Conservation (phyloP, 371 early-diverging fungal species). For the Apophysomyces variabilis region DNA sequence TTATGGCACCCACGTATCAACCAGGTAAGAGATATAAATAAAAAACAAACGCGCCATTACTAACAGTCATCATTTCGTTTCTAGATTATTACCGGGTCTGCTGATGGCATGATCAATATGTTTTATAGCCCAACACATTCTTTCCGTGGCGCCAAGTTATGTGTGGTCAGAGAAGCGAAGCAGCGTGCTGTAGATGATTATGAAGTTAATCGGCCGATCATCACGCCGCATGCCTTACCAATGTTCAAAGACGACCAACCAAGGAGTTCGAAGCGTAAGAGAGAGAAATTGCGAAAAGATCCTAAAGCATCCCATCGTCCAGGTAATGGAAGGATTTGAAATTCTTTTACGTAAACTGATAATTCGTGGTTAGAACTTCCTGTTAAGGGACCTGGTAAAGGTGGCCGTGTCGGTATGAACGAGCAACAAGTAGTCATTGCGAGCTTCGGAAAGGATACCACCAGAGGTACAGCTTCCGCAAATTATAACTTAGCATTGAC, state of each 20-base stretch:
- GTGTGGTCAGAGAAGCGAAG: slow-evolving; percentile 70
- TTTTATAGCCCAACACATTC: slow-evolving; percentile 80
- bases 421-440: slow-evolving; percentile 86
- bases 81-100: slow-evolving; percentile 77
- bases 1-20: slow-evolving; percentile 90
- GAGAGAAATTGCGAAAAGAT: slow-evolving; percentile 78
- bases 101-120: slow-evolving; percentile 76
- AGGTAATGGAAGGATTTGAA: slow-evolving; percentile 41
- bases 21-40: slow-evolving; percentile 57
- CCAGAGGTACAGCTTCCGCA: slow-evolving; percentile 49
- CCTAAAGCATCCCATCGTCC: slow-evolving; percentile 77
- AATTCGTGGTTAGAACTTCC: slow-evolving; percentile 63
- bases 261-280: slow-evolving; percentile 71
- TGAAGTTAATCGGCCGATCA: slow-evolving; percentile 72
- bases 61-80: background rate
- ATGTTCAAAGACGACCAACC: slow-evolving; percentile 82
- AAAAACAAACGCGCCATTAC: background rate
- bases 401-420: slow-evolving; percentile 84
- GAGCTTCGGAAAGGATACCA: slow-evolving; percentile 81
- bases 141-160: slow-evolving; percentile 78
- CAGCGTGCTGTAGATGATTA: slow-evolving; percentile 70
- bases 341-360: background rate
- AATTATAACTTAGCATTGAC: slow-evolving; percentile 3
- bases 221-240: slow-evolving; percentile 88
- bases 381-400: slow-evolving; percentile 81